Conservation (phyloP, 768 basidiomycete species). For the Macrocybe gigantea region DNA sequence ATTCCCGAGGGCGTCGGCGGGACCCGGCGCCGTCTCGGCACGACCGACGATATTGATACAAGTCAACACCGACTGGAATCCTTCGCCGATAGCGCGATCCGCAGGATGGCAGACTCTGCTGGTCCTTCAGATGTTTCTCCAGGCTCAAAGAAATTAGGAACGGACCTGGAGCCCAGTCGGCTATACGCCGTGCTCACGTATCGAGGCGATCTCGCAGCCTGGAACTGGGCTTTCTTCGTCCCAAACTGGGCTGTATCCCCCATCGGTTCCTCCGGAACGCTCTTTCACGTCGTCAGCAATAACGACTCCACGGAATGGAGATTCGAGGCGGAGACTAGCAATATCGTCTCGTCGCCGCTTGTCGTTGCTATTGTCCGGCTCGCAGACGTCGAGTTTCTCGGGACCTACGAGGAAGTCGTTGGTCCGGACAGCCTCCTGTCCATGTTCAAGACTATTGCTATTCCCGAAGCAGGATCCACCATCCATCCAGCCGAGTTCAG, state of each 20-base stretch:
- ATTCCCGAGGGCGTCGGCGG: no score
- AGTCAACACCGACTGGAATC: neutral
- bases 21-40: no score
- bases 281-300: conserved; percentile 36
- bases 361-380: conserved; percentile 40
- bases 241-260: conserved; percentile 31
- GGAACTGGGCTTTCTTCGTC: conserved; percentile 47
- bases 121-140: conserved; percentile 1
- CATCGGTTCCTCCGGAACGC: conserved; percentile 36
- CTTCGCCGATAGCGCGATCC: neutral
- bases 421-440: conserved; percentile 33
- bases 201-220: conserved; percentile 39
- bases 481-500: conserved; percentile 31
- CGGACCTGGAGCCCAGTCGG: conserved; percentile 31
- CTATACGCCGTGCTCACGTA: conserved; percentile 42
- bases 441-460: conserved; percentile 38
- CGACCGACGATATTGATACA: neutral
- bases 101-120: conserved; percentile 1
- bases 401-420: conserved; percentile 36
- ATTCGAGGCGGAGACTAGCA: conserved; percentile 29
- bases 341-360: conserved; percentile 32
- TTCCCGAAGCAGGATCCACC: conserved; percentile 24
- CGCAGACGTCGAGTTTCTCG: conserved; percentile 35
- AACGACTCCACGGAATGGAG: conserved; percentile 30
- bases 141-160: neutral